These are phyloP conservation scores for Macrolepiota albuminosa DNA, from an alignment of 768 basidiomycete species.

Conservation along the genomic window DNA sequence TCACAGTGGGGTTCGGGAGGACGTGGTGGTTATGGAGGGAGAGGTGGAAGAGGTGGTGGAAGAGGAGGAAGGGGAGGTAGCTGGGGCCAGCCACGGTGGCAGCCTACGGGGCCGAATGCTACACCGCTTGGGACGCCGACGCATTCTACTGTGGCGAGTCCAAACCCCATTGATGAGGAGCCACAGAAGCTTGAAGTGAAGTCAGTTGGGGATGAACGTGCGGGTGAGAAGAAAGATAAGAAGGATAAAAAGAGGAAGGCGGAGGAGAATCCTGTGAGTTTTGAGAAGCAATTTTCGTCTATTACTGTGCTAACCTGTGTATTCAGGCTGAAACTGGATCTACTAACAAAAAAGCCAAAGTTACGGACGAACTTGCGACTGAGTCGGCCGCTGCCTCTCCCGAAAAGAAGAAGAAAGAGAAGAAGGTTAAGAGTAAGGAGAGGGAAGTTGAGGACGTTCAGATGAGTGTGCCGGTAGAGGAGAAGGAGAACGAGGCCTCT, in stretches of 20 bases:
- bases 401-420: slow-evolving; percentile 29
- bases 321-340: slow-evolving; percentile 5
- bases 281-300: not conserved
- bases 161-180: slow-evolving; percentile 10
- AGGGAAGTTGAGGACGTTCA: slow-evolving; percentile 13
- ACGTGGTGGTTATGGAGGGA: slow-evolving; percentile 18
- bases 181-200: slow-evolving; percentile 11
- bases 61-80: slow-evolving; percentile 29
- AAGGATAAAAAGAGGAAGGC: slow-evolving; percentile 31
- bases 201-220: slow-evolving; percentile 3
- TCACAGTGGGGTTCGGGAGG: slow-evolving; percentile 17
- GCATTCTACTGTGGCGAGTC: slow-evolving; percentile 26
- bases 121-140: slow-evolving; percentile 66
- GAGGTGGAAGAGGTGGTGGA: slow-evolving; percentile 17
- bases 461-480: slow-evolving; percentile 3
- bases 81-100: slow-evolving; percentile 24
- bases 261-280: slow-evolving; percentile 23
- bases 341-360: slow-evolving; percentile 27
- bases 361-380: slow-evolving; percentile 8
- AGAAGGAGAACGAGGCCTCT: slow-evolving; percentile 15
- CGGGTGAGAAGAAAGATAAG: slow-evolving; percentile 23
- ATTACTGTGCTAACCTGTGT: not conserved
- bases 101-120: slow-evolving; percentile 61
- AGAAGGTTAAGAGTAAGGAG: slow-evolving; percentile 23
- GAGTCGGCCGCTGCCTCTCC: slow-evolving; percentile 12